phyloP scores from a whole-genome alignment of 495 filamentous ascomycete species.

The Aspergillus ostianus region DNA sequence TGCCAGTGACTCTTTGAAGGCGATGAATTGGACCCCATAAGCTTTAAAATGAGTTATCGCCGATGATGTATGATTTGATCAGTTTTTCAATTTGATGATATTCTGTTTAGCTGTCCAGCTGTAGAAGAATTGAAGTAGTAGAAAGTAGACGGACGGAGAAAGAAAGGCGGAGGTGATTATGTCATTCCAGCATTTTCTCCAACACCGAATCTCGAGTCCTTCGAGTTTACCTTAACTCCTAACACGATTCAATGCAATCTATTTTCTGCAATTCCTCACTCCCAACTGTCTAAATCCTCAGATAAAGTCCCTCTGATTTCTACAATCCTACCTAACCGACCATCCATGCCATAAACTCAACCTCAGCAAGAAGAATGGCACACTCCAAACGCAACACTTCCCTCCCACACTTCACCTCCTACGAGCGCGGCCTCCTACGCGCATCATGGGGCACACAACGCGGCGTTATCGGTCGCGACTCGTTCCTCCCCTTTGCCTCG shows the following conservation, averaged over 20 bases:
- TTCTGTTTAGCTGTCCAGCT: background rate
- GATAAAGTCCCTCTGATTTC: background rate
- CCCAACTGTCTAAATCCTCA: background rate
- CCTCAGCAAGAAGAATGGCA: constrained; percentile 30
- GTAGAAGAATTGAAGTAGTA: background rate
- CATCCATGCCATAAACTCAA: background rate
- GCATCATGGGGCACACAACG: constrained; percentile 75
- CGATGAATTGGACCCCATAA: background rate
- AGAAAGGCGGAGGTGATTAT: constrained; percentile 4
- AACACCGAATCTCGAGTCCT: background rate
- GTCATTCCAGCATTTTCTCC: constrained; percentile 10
- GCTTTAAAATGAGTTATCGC: background rate
- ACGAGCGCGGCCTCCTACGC: constrained; percentile 81
- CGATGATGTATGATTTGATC: too few species aligned
- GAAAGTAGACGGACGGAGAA: background rate
- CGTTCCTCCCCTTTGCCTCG: constrained; percentile 87
- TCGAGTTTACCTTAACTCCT: too few species aligned
- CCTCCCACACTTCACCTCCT: constrained; percentile 90
- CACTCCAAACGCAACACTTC: constrained; percentile 89
- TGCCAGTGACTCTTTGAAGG: background rate
- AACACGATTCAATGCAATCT: background rate
- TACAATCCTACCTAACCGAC: background rate
- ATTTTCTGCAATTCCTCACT: background rate
- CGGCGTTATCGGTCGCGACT: constrained; percentile 87
- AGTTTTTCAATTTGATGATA: too few species aligned